phyloP scores from a whole-genome alignment of 108 stramenopile species.

The Fragilaria crotonensis region DNA sequence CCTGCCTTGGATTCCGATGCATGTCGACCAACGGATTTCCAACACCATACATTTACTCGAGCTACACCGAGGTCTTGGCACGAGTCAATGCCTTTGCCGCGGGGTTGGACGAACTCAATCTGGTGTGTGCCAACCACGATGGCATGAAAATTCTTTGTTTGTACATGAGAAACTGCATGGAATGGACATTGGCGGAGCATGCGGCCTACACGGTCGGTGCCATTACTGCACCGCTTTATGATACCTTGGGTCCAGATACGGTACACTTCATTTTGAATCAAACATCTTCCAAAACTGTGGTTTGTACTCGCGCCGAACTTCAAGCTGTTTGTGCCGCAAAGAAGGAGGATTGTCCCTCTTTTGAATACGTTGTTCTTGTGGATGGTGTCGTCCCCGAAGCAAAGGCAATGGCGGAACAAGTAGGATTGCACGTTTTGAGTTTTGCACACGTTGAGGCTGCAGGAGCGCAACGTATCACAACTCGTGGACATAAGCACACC shows the following conservation, averaged over 20 bases:
- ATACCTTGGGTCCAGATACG: conserved; percentile 89
- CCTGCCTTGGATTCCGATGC: conserved; percentile 77
- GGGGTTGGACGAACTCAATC: conserved; percentile 56
- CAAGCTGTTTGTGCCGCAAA: conserved; percentile 63
- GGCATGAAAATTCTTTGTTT: conserved; percentile 58
- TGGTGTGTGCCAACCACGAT: conserved; percentile 58
- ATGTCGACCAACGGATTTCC: conserved; percentile 61
- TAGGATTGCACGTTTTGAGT: conserved; percentile 43
- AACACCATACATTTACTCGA: conserved; percentile 77
- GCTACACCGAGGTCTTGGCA: conserved; percentile 71
- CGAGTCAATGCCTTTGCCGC: conserved; percentile 70
- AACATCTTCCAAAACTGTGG: conserved; percentile 69
- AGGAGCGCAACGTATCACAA: conserved; percentile 64
- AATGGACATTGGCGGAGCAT: conserved; percentile 93
- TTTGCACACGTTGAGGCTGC: conserved; percentile 81
- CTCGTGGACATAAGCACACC: conserved; percentile 39
- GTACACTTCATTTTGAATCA: conserved; percentile 83
- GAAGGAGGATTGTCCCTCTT: conserved; percentile 38
- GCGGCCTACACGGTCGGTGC: conserved; percentile 71
- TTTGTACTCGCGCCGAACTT: conserved; percentile 72
- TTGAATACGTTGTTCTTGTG: conserved; percentile 46
- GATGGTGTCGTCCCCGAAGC: conserved; percentile 69
- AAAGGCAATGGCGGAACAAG: conserved; percentile 38
- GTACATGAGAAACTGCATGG: conserved; percentile 91
- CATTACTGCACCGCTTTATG: conserved; percentile 90